Evolutionary conservation across 2,329 filamentous ascomycete species (phyloP).

Genomic region (Apiospora malaysiana): DNA sequence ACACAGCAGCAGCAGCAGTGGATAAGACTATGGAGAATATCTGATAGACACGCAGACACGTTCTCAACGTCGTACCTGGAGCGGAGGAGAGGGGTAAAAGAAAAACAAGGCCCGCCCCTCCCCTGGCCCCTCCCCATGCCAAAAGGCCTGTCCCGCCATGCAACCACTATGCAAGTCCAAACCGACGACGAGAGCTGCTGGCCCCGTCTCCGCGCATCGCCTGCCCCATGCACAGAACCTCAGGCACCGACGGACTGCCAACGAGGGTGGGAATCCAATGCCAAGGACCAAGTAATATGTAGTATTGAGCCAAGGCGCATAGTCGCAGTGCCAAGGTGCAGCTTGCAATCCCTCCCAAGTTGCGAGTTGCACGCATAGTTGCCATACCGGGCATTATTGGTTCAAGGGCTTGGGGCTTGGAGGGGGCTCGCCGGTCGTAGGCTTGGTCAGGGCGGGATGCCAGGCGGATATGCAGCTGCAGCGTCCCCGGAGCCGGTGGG

Average conservation of each 20-base stretch:
- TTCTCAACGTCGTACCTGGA: slow-evolving; percentile 17
- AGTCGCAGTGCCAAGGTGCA: slow-evolving; percentile 16
- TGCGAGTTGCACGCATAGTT: not conserved
- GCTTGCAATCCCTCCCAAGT: not conserved
- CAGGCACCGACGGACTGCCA: too few species aligned
- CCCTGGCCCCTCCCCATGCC: not conserved
- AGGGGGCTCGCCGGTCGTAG: too few species aligned
- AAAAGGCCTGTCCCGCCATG: not conserved
- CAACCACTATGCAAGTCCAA: not conserved
- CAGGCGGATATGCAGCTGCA: slow-evolving; percentile 16
- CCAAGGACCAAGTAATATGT: not conserved
- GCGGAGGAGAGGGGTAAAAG: slow-evolving; percentile 8
- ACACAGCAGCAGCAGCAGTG: too few species aligned
- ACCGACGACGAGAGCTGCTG: not conserved
- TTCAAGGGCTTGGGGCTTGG: too few species aligned
- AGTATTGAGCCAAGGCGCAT: not conserved
- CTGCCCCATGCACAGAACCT: too few species aligned
- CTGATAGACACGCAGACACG: slow-evolving; percentile 11
- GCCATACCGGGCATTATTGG: too few species aligned
- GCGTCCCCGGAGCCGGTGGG: slow-evolving; percentile 1
- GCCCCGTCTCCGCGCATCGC: not conserved
- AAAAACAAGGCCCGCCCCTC: not conserved
- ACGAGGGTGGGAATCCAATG: not conserved
- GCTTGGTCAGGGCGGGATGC: not conserved
- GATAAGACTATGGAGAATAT: slow-evolving; percentile 2